Evolutionary conservation across 2,329 filamentous ascomycete species (phyloP), one percentile per base, ranked within the genome.

Genomic region (Fusarium tjaetaba): DNA sequence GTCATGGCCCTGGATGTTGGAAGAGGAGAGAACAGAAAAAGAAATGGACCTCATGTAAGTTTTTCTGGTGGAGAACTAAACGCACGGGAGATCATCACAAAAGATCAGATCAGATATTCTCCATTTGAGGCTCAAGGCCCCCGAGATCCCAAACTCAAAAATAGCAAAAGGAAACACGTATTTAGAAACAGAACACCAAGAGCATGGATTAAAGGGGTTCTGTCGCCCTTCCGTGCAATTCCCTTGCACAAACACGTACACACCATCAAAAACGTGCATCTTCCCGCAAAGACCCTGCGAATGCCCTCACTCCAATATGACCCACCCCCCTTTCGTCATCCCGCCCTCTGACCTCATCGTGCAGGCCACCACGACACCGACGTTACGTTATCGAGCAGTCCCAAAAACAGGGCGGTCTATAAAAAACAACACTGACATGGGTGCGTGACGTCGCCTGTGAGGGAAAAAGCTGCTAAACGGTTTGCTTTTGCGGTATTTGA

Each of bases 331-430:
- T 53, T 78, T 78, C 77, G 77, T 78, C 77, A 78, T 78, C 74
- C 72, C 72, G 70, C 34, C 64, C 68, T 22, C 70, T 79, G 78
- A 79, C 78, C 78, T 79, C 78, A 79, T 79, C 68, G 74, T 73
- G 78, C 78, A 76, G 65, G 34, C 34, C 24, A 53, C 62, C 36
- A 34, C 60, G 55, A 43, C 71, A 63, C 60, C 49, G 53, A 41
- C 52, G 41, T 30, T 60, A n/a, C 39, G 52, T 61, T 52, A 58
- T 38, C 18, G n/a, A 38, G 24, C 34, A 53, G 51, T 18, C 51
- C 14, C 61, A 67, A 61, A 73, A 73, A 68, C 70, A 70, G 56
- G 70, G 70, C 70, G 65, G 70, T 72, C 65, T 70, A 70, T 70
- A 55, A 70, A 70, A 70, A 70, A 70, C 51, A 70, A 53, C 65